Percentiles rank a stretch among this genome's conserved stretches.
These are phyloP conservation scores for Rhododendron vialii DNA, from an alignment of 148 eudicot genomes.

Conservation along the genomic window DNA sequence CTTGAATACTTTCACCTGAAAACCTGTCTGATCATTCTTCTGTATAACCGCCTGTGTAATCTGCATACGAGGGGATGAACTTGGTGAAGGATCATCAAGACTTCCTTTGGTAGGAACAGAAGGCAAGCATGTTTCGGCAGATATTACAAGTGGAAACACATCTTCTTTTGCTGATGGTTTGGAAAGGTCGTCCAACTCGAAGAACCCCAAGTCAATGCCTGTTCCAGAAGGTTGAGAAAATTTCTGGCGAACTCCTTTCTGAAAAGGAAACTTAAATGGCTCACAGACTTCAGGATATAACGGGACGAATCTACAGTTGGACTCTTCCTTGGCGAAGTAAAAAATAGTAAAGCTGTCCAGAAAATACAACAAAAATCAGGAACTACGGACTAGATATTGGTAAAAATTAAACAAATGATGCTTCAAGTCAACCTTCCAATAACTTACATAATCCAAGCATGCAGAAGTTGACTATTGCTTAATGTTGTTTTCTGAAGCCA, in stretches of 20 bases:
- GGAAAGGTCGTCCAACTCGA: constrained; percentile 47
- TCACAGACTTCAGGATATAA: constrained; percentile 35
- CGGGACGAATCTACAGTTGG: constrained; percentile 40
- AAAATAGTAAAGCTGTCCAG: constrained; percentile 54
- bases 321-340: constrained; percentile 69
- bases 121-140: constrained; percentile 47
- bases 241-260: constrained; percentile 62
- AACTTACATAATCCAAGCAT: not conserved
- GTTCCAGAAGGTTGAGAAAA: constrained; percentile 70
- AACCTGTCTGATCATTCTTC: constrained; percentile 40
- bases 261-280: constrained; percentile 60
- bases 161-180: constrained; percentile 49
- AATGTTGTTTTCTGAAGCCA: not conserved
- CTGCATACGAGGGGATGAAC: constrained; percentile 45
- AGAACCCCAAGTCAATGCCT: constrained; percentile 67
- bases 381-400: not conserved
- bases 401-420: not conserved
- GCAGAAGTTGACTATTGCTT: not conserved
- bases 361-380: not conserved
- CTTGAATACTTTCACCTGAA: constrained; percentile 55
- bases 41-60: constrained; percentile 66
- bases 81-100: constrained; percentile 15
- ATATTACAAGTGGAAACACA: constrained; percentile 70
- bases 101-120: constrained; percentile 21
- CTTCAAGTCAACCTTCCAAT: not conserved